A percentile compares a stretch with the other conserved stretches of the same genome.
These are phyloP conservation scores for Aspergillus amoenus DNA, from an alignment of 2,329 filamentous ascomycete genomes.

Conservation along the genomic window DNA sequence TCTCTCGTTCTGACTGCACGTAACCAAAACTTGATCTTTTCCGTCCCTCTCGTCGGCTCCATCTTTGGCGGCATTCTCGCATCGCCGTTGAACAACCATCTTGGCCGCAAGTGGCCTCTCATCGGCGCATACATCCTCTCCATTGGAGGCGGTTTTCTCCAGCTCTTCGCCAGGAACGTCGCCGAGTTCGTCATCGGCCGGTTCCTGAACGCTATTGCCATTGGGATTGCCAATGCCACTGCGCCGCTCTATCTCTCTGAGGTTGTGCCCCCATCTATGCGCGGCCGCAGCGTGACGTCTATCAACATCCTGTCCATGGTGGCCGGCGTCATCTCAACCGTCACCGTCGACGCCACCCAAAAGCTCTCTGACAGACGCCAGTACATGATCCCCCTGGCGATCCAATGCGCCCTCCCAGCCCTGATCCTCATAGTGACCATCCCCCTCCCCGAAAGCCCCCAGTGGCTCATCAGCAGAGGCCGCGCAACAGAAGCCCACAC, in stretches of 20 bases:
- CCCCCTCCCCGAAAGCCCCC: constrained; percentile 34
- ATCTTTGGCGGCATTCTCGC: constrained; percentile 33
- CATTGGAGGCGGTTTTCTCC: constrained; percentile 33
- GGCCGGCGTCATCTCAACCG: constrained; percentile 33
- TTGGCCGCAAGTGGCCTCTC: constrained; percentile 38
- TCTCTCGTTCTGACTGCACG: constrained; percentile 29
- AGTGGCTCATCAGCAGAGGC: constrained; percentile 34
- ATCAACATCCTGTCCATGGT: constrained; percentile 33
- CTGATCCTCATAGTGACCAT: constrained; percentile 31
- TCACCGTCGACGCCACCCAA: constrained; percentile 34
- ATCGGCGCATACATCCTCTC: constrained; percentile 33
- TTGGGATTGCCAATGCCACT: constrained; percentile 35
- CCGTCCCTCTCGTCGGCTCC: constrained; percentile 36
- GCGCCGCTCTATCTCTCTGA: constrained; percentile 39
- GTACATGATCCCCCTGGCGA: constrained; percentile 37
- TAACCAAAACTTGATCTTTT: constrained; percentile 38
- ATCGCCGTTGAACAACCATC: constrained; percentile 32
- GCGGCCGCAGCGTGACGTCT: constrained; percentile 32
- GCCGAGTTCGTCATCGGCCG: constrained; percentile 35
- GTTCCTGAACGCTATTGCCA: constrained; percentile 31
- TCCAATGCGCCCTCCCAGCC: constrained; percentile 35
- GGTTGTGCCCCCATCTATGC: constrained; percentile 33
- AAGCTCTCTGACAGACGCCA: constrained; percentile 24
- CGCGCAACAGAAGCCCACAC: constrained; percentile 28
- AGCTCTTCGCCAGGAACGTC: constrained; percentile 37